Conservation (phyloP, 1,139 yeast genomes). For the Yamadazyma pseudoaaseri region DNA sequence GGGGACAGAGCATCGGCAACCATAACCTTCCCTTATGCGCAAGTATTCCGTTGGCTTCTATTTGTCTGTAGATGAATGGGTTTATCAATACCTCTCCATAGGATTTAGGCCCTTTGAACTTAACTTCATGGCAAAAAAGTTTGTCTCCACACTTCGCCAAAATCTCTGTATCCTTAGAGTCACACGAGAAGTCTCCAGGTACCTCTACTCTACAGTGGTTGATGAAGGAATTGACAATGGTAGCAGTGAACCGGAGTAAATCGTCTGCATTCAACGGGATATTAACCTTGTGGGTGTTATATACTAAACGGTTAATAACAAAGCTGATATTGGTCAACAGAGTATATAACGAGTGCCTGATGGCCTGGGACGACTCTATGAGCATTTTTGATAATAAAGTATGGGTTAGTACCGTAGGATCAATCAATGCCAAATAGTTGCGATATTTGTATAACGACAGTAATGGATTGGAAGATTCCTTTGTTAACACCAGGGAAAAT, state of each 20-base stretch:
- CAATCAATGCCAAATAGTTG: conserved; percentile 19
- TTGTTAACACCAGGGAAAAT: conserved; percentile 7
- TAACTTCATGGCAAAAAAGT: conserved; percentile 10
- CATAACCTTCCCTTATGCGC: conserved; percentile 5
- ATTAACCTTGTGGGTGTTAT: conserved; percentile 5
- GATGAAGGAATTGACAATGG: conserved; percentile 21
- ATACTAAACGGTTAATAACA: conserved; percentile 13
- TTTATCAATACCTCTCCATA: conserved; percentile 11
- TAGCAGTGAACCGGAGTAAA: conserved; percentile 20
- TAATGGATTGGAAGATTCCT: not conserved
- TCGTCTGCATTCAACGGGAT: conserved; percentile 15
- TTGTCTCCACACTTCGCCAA: conserved; percentile 10
- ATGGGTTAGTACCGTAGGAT: conserved; percentile 19
- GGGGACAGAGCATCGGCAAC: conserved; percentile 42
- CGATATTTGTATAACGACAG: conserved; percentile 12
- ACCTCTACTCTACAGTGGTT: conserved; percentile 19
- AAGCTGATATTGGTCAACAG: conserved; percentile 10
- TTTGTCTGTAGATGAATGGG: conserved; percentile 9
- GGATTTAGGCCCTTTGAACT: conserved; percentile 1
- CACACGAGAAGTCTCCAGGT: conserved; percentile 1
- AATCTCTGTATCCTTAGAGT: conserved; percentile 1
- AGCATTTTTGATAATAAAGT: conserved; percentile 22
- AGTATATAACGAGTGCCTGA: conserved; percentile 8
- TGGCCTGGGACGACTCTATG: conserved; percentile 17
- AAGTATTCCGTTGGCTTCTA: conserved; percentile 5